phyloP scores from a whole-genome alignment of 345 rosid genomes.

The Tarenaya hassleriana region DNA sequence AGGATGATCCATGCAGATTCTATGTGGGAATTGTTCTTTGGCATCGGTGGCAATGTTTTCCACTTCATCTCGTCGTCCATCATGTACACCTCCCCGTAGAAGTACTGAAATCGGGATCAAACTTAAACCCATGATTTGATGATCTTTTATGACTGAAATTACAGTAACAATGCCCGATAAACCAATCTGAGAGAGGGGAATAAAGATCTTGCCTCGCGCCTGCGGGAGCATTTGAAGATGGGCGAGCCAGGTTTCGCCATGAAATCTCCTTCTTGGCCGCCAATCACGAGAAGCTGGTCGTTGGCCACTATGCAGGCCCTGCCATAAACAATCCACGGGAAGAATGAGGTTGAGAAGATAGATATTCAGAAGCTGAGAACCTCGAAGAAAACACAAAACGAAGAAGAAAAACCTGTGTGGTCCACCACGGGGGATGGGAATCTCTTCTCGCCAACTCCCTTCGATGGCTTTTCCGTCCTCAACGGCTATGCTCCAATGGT shows the following conservation, averaged over 20 bases:
- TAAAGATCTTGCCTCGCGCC: conserved; percentile 49
- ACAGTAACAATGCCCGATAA: too few species aligned
- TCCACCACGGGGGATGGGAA: conserved; percentile 83
- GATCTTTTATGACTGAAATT: too few species aligned
- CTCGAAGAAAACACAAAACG: too few species aligned
- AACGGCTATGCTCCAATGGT: conserved; percentile 85
- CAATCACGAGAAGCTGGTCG: conserved; percentile 53
- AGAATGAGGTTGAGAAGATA: too few species aligned
- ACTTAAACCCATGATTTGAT: too few species aligned
- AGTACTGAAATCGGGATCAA: conserved; percentile 38
- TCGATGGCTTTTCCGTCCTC: conserved; percentile 67
- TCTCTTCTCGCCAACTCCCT: conserved; percentile 54
- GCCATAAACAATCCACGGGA: conserved; percentile 13
- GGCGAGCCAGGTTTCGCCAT: conserved; percentile 84
- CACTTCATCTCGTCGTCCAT: conserved; percentile 69
- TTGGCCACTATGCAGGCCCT: conserved; percentile 57
- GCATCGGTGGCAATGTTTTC: conserved; percentile 63
- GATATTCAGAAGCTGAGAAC: too few species aligned
- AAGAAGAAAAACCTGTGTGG: conserved; percentile 64
- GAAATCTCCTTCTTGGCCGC: conserved; percentile 93
- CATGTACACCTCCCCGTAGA: conserved; percentile 77
- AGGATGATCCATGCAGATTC: conserved; percentile 72
- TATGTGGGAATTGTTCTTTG: conserved; percentile 76
- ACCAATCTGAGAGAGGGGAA: conserved; percentile 1
- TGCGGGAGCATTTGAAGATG: conserved; percentile 78